Base-by-base conservation (phyloP, 306 rosid genomes). In the Carpinus fangiana region DNA sequence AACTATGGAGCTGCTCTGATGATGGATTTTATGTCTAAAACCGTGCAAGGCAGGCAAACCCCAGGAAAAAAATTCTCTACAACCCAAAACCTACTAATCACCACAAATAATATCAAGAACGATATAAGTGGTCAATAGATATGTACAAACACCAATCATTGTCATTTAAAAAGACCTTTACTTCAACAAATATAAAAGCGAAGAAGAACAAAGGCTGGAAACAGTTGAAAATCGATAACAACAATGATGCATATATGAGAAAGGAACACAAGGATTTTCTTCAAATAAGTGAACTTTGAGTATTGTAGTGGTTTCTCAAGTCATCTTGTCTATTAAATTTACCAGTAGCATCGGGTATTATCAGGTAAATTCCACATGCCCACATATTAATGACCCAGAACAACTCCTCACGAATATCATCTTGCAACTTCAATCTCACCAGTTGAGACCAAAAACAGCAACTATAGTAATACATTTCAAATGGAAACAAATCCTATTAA, bases 1-100 rank as follows among this genome's bases (percentile, higher is more conserved):
- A 46, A 88, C 82, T 68, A 90, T 8, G 84, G 94, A 79, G 90
- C 90, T 89, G 82, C 89, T 94, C 72, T 90, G 96, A 50, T 91
- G 90, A 85, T 94, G 98, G 82, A 92, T 85, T 48, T 85, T 90
- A 85, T 82, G 89, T 73, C 87, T 87, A 70, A 78, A 81, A 51
- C 84, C 78, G 80, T 84, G 87, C 75, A 85, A 76, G 5, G 88
- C 74, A 67, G 89, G 88, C 38, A 79, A 76, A 60, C 78, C 64
- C 85, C 79, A 79, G 52, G 86, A 77, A 70, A 81, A 78, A 79
- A 55, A 31, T 20, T 85, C 82, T 73, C 84, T 77, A 73, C 76
- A 79, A 57, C 94, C 89, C 80, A 73, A 56, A 77, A 83, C 83
- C 98, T 92, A 81, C 82, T 75, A 79, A 76, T 80, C 69, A 70